Percentiles rank a stretch among this genome's conserved stretches.
phyloP scores from a whole-genome alignment of 306 rosid genomes.

The Ochetophila trinervis region DNA sequence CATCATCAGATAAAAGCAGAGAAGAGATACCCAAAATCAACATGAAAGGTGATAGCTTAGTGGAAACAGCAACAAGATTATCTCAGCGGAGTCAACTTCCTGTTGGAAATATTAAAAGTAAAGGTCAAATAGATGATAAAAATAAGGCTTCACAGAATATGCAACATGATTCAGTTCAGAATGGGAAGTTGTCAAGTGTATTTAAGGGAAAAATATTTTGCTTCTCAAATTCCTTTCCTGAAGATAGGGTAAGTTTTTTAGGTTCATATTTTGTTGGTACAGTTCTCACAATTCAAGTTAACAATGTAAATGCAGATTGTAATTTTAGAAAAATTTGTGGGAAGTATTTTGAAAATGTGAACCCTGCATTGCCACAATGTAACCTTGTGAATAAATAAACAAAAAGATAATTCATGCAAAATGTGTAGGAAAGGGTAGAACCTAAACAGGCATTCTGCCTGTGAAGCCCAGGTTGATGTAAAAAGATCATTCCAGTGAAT shows the following conservation, averaged over 20 bases:
- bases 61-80: conserved; percentile 37
- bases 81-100: conserved; percentile 39
- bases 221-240: conserved; percentile 77
- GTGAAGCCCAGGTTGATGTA: too few species aligned
- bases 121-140: conserved; percentile 22
- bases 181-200: conserved; percentile 47
- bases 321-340: too few species aligned
- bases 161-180: conserved; percentile 40
- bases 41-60: conserved; percentile 30
- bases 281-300: neutral
- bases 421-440: too few species aligned
- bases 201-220: conserved; percentile 61
- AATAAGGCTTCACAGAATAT: conserved; percentile 30
- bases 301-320: neutral
- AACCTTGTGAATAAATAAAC: too few species aligned
- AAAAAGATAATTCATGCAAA: too few species aligned
- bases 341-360: too few species aligned
- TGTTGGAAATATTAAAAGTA: conserved; percentile 27
- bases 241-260: conserved; percentile 59
- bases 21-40: conserved; percentile 40
- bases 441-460: too few species aligned
- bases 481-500: too few species aligned
- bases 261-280: conserved; percentile 8
- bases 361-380: too few species aligned
- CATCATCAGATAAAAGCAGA: conserved; percentile 38